Percentiles rank a stretch among this genome's conserved stretches.
phyloP scores from a whole-genome alignment of 2,329 filamentous ascomycete genomes.

The Orbilia javanica region DNA sequence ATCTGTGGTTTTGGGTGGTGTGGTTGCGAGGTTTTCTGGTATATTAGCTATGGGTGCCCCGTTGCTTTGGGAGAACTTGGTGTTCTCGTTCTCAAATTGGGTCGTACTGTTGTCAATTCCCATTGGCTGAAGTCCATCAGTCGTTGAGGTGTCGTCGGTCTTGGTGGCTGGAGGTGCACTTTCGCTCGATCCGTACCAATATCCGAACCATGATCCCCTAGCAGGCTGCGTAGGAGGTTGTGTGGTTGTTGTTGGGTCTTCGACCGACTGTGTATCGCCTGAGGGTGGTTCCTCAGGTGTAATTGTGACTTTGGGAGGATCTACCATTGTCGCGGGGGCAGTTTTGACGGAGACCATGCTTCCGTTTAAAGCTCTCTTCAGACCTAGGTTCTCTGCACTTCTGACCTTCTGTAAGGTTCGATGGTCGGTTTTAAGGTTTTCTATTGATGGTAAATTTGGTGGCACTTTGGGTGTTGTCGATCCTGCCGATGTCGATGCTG shows the following conservation, averaged over 20 bases:
- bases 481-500: background rate
- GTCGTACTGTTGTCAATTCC: background rate
- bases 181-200: constrained; percentile 44
- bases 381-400: constrained; percentile 44
- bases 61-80: constrained; percentile 1
- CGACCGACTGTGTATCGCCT: background rate
- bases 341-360: constrained; percentile 48
- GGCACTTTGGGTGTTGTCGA: constrained; percentile 17
- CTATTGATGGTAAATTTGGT: constrained; percentile 37
- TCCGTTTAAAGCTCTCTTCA: constrained; percentile 31
- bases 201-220: constrained; percentile 50
- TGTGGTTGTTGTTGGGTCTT: background rate
- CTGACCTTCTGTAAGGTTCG: constrained; percentile 43
- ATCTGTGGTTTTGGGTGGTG: constrained; percentile 5
- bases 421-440: constrained; percentile 45
- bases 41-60: background rate
- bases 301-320: background rate
- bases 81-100: constrained; percentile 16
- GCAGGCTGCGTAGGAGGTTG: constrained; percentile 9
- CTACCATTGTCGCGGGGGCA: constrained; percentile 39
- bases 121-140: background rate
- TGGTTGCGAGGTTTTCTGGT: background rate
- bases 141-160: background rate
- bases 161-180: background rate
- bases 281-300: constrained; percentile 6